phyloP scores from a whole-genome alignment of 1,139 yeast genomes.

The Lodderomyces margitis region DNA sequence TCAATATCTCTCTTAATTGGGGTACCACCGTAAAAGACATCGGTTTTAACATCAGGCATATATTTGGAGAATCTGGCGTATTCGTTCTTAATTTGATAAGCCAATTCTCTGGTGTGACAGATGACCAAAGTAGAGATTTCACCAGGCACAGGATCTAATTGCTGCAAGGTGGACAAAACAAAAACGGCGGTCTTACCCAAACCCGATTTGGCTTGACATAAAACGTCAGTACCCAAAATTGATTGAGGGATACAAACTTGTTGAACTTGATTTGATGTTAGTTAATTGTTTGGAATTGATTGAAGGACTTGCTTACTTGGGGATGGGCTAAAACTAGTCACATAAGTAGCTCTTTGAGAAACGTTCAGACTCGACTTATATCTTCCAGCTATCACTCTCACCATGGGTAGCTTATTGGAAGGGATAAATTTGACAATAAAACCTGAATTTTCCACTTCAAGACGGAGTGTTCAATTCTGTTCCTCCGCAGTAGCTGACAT shows the following conservation, averaged over 20 bases:
- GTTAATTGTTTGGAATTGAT: background rate
- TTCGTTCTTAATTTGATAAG: conserved; percentile 97
- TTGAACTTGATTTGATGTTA: conserved; percentile 56
- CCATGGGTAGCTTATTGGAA: no score
- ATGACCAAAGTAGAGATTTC: conserved; percentile 92
- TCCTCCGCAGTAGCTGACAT: background rate
- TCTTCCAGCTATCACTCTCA: no score
- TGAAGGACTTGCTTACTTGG: conserved; percentile 5
- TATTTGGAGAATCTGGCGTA: conserved; percentile 97
- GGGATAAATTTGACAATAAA: no score
- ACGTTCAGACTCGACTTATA: no score
- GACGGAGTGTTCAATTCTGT: no score
- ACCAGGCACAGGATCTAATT: conserved; percentile 96
- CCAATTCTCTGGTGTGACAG: conserved; percentile 98
- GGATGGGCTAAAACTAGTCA: conserved; percentile 1
- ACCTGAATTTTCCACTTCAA: no score
- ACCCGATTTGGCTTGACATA: conserved; percentile 99
- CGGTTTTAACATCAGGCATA: conserved; percentile 96
- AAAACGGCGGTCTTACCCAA: conserved; percentile 98
- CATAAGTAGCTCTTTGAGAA: no score
- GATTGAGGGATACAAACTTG: conserved; percentile 99
- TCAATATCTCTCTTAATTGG: conserved; percentile 85
- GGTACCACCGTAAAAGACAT: conserved; percentile 96
- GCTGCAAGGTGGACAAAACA: conserved; percentile 93
- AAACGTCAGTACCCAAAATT: conserved; percentile 94